phyloP scores from a whole-genome alignment of 495 filamentous ascomycete species.

The Monascus purpureus region DNA sequence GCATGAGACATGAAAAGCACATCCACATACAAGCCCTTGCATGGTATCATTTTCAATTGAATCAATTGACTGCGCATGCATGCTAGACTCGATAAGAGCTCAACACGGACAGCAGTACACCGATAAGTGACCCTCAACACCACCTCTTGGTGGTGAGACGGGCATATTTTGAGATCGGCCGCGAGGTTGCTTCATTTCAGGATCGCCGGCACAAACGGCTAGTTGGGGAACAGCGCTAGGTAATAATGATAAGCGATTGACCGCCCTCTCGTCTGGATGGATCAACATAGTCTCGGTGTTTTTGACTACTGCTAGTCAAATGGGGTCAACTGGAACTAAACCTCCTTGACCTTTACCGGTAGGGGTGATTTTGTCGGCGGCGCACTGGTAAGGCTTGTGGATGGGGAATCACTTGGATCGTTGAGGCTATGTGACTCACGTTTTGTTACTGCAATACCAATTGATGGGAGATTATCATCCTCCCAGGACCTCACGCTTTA shows the following conservation, averaged over 20 bases:
- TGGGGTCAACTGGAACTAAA: conserved; percentile 6
- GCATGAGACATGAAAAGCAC: conserved; percentile 90
- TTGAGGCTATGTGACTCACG: conserved; percentile 17
- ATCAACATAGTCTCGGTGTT: conserved; percentile 6
- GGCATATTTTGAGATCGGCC: conserved; percentile 3
- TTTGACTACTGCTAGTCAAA: conserved; percentile 1
- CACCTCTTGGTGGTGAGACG: conserved; percentile 22
- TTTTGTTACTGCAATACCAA: conserved; percentile 65
- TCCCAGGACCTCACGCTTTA: conserved; percentile 86
- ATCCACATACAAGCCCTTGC: conserved; percentile 78
- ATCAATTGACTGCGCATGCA: conserved; percentile 88
- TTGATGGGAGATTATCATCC: conserved; percentile 68
- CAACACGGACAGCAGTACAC: conserved; percentile 66
- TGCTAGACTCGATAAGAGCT: conserved; percentile 81
- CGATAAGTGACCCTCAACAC: conserved; percentile 71
- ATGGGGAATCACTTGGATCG: conserved; percentile 5
- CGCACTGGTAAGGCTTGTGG: conserved; percentile 3
- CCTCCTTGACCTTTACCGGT: conserved; percentile 6
- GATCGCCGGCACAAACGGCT: no score
- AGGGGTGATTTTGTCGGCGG: conserved; percentile 8
- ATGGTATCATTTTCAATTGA: conserved; percentile 75
- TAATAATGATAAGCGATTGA: conserved; percentile 1
- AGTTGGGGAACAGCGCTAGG: conserved; percentile 3
- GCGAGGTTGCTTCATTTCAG: neutral
- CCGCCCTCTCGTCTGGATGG: conserved; percentile 8